These are phyloP conservation scores for Hansfordia pulvinata DNA, from an alignment of 2,329 filamentous ascomycete genomes.

Conservation along the genomic window DNA sequence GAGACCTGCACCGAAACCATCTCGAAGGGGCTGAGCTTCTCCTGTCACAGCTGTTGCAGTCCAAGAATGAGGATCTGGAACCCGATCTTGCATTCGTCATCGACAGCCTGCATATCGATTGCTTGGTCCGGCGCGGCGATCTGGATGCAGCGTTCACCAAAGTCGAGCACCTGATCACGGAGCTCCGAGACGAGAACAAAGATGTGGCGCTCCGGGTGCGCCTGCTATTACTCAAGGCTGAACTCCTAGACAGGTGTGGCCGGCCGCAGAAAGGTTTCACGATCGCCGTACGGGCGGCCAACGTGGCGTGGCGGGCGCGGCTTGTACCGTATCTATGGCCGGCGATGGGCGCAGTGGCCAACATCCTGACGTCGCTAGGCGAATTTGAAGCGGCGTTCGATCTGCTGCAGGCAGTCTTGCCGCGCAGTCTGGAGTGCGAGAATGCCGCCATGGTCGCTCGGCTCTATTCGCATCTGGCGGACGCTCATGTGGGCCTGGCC, in stretches of 20 bases:
- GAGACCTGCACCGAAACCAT: slow-evolving; percentile 43
- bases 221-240: slow-evolving; percentile 59
- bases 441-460: slow-evolving; percentile 47
- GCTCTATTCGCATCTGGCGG: slow-evolving; percentile 58
- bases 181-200: slow-evolving; percentile 28
- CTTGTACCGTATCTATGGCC: slow-evolving; percentile 61
- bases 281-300: slow-evolving; percentile 60
- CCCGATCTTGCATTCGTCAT: slow-evolving; percentile 36
- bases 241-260: slow-evolving; percentile 53
- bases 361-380: slow-evolving; percentile 53
- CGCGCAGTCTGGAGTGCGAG: slow-evolving; percentile 62
- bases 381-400: slow-evolving; percentile 56
- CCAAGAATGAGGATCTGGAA: slow-evolving; percentile 33
- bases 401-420: slow-evolving; percentile 56
- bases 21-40: slow-evolving; percentile 35
- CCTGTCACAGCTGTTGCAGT: slow-evolving; percentile 37
- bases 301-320: slow-evolving; percentile 55
- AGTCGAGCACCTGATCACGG: slow-evolving; percentile 28
- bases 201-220: slow-evolving; percentile 54
- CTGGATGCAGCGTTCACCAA: slow-evolving; percentile 32
- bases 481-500: slow-evolving; percentile 68
- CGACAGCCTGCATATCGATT: slow-evolving; percentile 38
- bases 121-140: slow-evolving; percentile 32
- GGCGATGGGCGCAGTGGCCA: slow-evolving; percentile 51
- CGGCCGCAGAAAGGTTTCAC: slow-evolving; percentile 66